A percentile compares a stretch with the other conserved stretches of the same genome.
These are phyloP conservation scores for Chaetomium sp. DNA, from an alignment of 2,329 filamentous ascomycete species.

Conservation along the genomic window DNA sequence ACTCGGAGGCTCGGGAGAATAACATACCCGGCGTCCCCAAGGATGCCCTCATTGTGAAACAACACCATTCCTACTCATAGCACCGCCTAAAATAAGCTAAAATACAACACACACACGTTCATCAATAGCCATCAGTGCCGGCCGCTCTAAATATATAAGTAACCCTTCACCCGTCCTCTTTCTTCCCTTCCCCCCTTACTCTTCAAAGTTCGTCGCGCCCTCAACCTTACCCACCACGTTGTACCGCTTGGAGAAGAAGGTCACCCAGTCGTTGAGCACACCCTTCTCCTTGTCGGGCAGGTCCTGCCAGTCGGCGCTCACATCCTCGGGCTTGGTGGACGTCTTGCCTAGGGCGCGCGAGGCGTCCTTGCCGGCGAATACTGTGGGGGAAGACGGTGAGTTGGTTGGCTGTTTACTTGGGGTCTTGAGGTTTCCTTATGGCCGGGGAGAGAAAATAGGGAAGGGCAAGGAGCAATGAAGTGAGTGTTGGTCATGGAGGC, in stretches of 20 bases:
- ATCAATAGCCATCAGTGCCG: no score
- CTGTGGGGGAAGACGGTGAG: conserved; percentile 29
- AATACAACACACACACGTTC: not conserved
- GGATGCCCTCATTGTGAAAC: no score
- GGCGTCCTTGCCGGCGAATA: conserved; percentile 92
- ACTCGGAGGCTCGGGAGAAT: no score
- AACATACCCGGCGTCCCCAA: no score
- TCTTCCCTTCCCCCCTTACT: not conserved
- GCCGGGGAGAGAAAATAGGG: not conserved
- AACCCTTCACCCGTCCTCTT: not conserved
- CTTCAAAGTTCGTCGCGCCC: conserved; percentile 52
- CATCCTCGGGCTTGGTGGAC: conserved; percentile 80
- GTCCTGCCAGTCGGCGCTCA: conserved; percentile 73
- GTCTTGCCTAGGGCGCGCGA: conserved; percentile 86
- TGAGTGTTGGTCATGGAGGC: not conserved
- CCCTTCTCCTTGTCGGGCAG: conserved; percentile 79
- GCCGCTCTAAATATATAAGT: not conserved
- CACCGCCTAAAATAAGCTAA: not conserved
- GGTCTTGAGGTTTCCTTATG: not conserved
- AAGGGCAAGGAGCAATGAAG: not conserved
- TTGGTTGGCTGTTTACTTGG: not conserved
- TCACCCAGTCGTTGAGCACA: conserved; percentile 84
- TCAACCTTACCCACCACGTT: conserved; percentile 71
- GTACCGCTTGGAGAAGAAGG: conserved; percentile 95
- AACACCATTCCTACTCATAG: not conserved